phyloP scores from a whole-genome alignment of 2,329 filamentous ascomycete genomes.

The Magnaporthiopsis rhizophila region DNA sequence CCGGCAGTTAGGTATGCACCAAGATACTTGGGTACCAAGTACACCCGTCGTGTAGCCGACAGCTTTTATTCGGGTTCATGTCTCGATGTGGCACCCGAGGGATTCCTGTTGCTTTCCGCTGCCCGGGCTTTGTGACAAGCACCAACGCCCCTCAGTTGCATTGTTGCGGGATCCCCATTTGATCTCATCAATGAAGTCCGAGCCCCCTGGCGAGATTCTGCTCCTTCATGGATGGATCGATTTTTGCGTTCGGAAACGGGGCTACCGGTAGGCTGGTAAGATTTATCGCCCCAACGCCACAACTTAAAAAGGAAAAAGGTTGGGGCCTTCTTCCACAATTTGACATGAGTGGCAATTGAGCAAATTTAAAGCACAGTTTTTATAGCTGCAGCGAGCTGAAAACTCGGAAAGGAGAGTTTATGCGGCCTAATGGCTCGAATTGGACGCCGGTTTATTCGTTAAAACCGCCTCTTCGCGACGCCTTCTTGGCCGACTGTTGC shows the following conservation, averaged over 20 bases:
- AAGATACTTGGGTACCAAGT: not conserved
- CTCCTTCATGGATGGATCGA: not conserved
- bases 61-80: not conserved
- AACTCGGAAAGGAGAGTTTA: not conserved
- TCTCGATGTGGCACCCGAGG: too few relatives aligned
- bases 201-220: too few relatives aligned
- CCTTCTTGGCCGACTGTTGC: slow-evolving; percentile 41
- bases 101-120: too few relatives aligned
- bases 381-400: not conserved
- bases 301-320: not conserved
- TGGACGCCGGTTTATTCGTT: slow-evolving; percentile 4
- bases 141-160: too few relatives aligned
- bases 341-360: not conserved
- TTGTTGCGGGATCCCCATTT: too few relatives aligned
- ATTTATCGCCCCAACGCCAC: not conserved
- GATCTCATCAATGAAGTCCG: too few relatives aligned
- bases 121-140: too few relatives aligned
- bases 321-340: too few relatives aligned
- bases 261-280: not conserved
- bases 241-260: not conserved
- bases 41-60: not conserved
- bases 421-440: not conserved
- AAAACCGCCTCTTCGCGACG: slow-evolving; percentile 28
- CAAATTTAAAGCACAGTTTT: not conserved
- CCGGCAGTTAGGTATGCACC: not conserved